Evolutionary conservation across 768 basidiomycete species (phyloP), one percentile per base, ranked within the genome.

Genomic region (Calocybe gangraenosa): DNA sequence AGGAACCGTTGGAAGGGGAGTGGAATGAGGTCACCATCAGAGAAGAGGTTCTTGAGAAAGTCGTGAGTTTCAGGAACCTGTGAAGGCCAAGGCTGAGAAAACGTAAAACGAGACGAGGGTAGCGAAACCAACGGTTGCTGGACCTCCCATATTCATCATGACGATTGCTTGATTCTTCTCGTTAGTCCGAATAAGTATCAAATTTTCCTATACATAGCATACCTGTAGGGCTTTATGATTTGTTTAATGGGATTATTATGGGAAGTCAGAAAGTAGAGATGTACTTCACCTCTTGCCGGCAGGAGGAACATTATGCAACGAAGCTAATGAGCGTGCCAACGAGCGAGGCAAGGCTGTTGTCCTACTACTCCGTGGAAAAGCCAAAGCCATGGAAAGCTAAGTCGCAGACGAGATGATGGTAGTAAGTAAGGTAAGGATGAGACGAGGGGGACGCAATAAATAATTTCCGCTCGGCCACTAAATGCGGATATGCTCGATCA

Each of bases 141-240:
- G 96, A 1, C 96, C 96, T 35, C 96, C 96, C 96, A 99, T 99
- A 66, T 98, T 99, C 70, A 99, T 73, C 87, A 99, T 89, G 33
- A 99, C 92, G 51, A 98, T 78, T 30, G 88, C 95, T 75, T 38
- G 23, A 36, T 44, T 53, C 25, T 41, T 23, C 47, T 55, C 45
- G 55, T 52, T 43, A 33, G 19, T 43, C 47, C 37, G 39, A 39
- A 50, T 53, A 5, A 18, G 52, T 25, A 30, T 35, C 36, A 30
- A 30, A n/a, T 6, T 21, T 23, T 40, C 11, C 25, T 14, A 20
- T 47, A 31, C 31, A 22, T 43, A 42, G 44, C 52, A 39, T 45
- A 84, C 82, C 82, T 77, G 82, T 84, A 49, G 82, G 81, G 62
- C 82, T 84, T 31, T 9, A 31, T 15, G 15, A 19, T 15, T 9